A percentile compares a stretch with the other conserved stretches of the same genome.
phyloP scores from a whole-genome alignment of 2,329 filamentous ascomycete genomes.

The Penicillium sp. region DNA sequence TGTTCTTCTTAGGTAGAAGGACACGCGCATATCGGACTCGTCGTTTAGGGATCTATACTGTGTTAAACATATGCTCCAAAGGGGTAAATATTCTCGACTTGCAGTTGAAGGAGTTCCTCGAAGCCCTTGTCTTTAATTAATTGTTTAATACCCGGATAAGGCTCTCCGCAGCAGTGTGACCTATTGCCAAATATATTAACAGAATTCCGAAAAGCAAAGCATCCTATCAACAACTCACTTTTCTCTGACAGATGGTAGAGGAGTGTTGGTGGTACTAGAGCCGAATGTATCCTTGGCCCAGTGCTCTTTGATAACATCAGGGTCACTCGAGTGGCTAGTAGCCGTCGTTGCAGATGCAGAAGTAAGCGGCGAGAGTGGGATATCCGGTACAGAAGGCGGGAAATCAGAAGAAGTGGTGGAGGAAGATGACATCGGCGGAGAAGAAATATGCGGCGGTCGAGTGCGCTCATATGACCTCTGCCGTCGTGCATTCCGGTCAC shows the following conservation, averaged over 20 bases:
- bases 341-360: constrained; percentile 21
- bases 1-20: constrained; percentile 51
- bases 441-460: constrained; percentile 28
- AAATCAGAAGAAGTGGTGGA: constrained; percentile 32
- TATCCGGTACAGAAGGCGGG: constrained; percentile 32
- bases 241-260: constrained; percentile 29
- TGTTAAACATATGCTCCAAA: neutral
- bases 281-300: constrained; percentile 45
- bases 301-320: constrained; percentile 34
- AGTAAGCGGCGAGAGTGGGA: constrained; percentile 35
- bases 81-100: constrained; percentile 13
- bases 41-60: constrained; percentile 48
- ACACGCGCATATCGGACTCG: constrained; percentile 44
- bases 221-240: constrained; percentile 26
- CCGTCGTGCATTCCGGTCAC: constrained; percentile 28
- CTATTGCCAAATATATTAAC: constrained; percentile 21
- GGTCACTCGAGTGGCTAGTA: constrained; percentile 32
- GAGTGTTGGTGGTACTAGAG: constrained; percentile 28
- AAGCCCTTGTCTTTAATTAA: constrained; percentile 36
- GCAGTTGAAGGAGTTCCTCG: constrained; percentile 41
- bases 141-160: constrained; percentile 27
- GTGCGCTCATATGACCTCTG: constrained; percentile 38
- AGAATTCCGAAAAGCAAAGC: neutral
- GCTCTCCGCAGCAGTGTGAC: constrained; percentile 37
- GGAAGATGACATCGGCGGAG: constrained; percentile 29